phyloP scores from a whole-genome alignment of 1,284 basidiomycete genomes.

The Apiotrichum akiyoshidainum region DNA sequence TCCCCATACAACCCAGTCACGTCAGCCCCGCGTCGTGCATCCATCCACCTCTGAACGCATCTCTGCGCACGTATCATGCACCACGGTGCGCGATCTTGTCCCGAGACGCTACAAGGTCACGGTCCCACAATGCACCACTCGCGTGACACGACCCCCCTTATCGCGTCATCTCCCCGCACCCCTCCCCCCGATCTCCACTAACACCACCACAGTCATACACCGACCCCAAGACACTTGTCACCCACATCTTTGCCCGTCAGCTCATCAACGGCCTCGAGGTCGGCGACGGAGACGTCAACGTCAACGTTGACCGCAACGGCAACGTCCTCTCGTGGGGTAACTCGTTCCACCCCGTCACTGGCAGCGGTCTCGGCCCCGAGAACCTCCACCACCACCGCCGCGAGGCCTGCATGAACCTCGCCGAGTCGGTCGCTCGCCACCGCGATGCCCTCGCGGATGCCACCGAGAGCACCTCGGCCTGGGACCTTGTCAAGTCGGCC shows the following conservation, averaged over 20 bases:
- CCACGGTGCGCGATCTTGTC: too few relatives aligned
- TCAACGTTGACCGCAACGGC: slow-evolving; percentile 74
- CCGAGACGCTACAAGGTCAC: too few relatives aligned
- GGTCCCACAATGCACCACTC: too few relatives aligned
- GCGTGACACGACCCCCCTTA: background rate
- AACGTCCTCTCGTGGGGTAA: slow-evolving; percentile 74
- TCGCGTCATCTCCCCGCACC: background rate
- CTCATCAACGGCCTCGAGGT: slow-evolving; percentile 78
- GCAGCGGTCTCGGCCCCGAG: background rate
- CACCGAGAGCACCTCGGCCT: slow-evolving; percentile 65
- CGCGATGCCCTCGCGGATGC: slow-evolving; percentile 22
- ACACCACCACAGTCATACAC: slow-evolving; percentile 77
- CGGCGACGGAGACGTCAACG: slow-evolving; percentile 79
- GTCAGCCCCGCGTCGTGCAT: too few relatives aligned
- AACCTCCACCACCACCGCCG: background rate
- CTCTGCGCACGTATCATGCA: too few relatives aligned
- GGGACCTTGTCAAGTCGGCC: slow-evolving; percentile 43
- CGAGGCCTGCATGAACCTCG: slow-evolving; percentile 4
- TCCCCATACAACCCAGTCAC: too few relatives aligned
- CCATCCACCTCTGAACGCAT: too few relatives aligned
- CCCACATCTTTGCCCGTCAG: slow-evolving; percentile 80
- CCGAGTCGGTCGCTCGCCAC: slow-evolving; percentile 12
- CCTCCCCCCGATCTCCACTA: slow-evolving; percentile 50
- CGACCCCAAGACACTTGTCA: slow-evolving; percentile 73
- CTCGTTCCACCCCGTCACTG: slow-evolving; percentile 31